Evolutionary conservation across 2,329 filamentous ascomycete genomes (phyloP), one percentile per base, ranked within the genome.

Genomic region (Nemania sp.): DNA sequence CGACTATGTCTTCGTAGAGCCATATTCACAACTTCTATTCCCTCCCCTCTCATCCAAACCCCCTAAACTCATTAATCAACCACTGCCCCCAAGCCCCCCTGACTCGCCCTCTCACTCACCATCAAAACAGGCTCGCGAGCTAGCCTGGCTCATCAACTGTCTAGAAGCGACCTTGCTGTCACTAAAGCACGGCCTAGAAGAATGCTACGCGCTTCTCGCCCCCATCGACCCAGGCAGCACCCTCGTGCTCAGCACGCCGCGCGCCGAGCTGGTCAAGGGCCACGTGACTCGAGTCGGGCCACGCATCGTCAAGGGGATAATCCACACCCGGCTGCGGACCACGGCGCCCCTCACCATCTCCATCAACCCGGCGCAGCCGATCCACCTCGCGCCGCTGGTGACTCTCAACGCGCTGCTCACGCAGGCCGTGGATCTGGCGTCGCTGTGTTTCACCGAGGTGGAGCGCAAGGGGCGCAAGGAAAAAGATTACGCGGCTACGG

Each of bases 191-290:
- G 93, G 93, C 67, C 88, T 98, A 2, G 90, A 96, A 78, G 94
- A 98, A 81, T 98, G 94, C 81, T 93, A 94, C 73, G 89, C 91
- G 20, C 87, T 98, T 26, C 89, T 99, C 32, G 92, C 93, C 7
- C 94, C 95, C 1, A 87, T 91, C 70, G 93, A 97, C 77, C 90
- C 91, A 0, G 94, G 94, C 8, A 94, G 91, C 74, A 99, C 95
- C 0, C 88, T 99, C 29, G 94, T 96, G 32, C 87, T 99, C 72
- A 96, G 92, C 69, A 97, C 94, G 15, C 87, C 92, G 64, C 89
- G 94, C 64, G 95, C 93, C 63, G 96, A 99, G 82, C 89, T 88
- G 73, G 90, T 98, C 70, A 99, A 99, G 80, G 96, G 96, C 20
- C 93, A 93, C 74, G 89, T 98, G 68, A 98, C 95, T 0, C 89